Percentiles rank a stretch among this genome's conserved stretches.
phyloP scores from a whole-genome alignment of 2,329 filamentous ascomycete genomes.

The Botrytis paeoniae region DNA sequence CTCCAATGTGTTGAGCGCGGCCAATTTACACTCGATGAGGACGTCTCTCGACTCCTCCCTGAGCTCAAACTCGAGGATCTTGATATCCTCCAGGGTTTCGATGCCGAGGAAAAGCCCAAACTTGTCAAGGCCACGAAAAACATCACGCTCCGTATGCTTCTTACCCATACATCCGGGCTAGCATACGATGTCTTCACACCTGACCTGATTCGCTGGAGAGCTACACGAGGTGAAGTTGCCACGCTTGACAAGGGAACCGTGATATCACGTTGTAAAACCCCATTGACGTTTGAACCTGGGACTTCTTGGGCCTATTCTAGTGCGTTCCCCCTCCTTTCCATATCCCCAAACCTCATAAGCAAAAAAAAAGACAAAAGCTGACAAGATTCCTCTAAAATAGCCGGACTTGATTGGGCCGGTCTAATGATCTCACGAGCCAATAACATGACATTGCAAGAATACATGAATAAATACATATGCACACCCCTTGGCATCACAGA shows the following conservation, averaged over 20 bases:
- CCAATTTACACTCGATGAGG: constrained; percentile 48
- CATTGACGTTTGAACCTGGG: constrained; percentile 62
- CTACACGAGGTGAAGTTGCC: constrained; percentile 20
- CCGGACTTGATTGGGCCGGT: constrained; percentile 53
- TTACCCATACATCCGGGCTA: constrained; percentile 31
- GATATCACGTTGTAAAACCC: constrained; percentile 31
- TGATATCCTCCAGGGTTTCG: constrained; percentile 32
- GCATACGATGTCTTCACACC: constrained; percentile 24
- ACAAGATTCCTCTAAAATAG: constrained; percentile 11
- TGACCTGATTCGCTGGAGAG: constrained; percentile 19
- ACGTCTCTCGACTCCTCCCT: constrained; percentile 29
- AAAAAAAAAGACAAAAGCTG: not conserved
- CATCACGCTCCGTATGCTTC: constrained; percentile 34
- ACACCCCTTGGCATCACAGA: constrained; percentile 17
- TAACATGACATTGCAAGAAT: constrained; percentile 24
- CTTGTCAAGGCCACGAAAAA: constrained; percentile 25
- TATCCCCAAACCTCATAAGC: not conserved
- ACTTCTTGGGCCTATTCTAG: constrained; percentile 56
- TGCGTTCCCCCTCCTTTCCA: constrained; percentile 51
- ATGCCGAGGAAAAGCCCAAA: constrained; percentile 26
- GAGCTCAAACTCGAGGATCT: constrained; percentile 34
- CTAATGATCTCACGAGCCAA: constrained; percentile 45
- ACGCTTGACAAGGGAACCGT: not conserved
- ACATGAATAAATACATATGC: constrained; percentile 28
- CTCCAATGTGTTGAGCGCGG: constrained; percentile 58